Base-by-base conservation (phyloP, 2,329 filamentous ascomycete species). In the Exophiala phaeomuriformis region DNA sequence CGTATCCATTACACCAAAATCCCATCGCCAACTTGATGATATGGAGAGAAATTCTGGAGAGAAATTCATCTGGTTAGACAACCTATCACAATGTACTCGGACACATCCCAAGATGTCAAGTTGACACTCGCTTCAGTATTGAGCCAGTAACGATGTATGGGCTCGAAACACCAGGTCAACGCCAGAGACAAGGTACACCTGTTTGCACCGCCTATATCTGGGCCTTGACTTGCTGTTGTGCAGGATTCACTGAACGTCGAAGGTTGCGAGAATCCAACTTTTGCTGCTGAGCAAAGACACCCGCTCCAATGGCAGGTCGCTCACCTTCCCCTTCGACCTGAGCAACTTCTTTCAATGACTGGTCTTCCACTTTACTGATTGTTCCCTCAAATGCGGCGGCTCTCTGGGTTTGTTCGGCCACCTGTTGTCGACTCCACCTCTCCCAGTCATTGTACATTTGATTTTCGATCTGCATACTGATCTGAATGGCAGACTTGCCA, bases 381-480 rank as follows among this genome's bases (percentile, higher is more conserved):
- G 64, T 64, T 12, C 71, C 72, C 42, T 63, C 62, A 49, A 72
- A 68, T n/a, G 71, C 69, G 10, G 76, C 76, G 19, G 68, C 64
- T 55, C 70, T 69, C 56, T 78, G 74, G 55, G 76, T 73, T 58
- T 73, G 64, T 3, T 75, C 61, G 36, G 75, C 72, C 36, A 77
- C 72, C 66, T 82, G 73, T 59, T 73, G 67, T 55, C 69, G 67
- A 5, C 90, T 89, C 87, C 89, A 95, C 29, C 66, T 65, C 77
- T 90, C 91, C 93, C 93, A 98, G 58, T 76, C 74, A 71, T 96
- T 88, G 69, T 83, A 95, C 56, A 82, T 76, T 63, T 78, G 72
- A 71, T 94, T 83, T 72, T 98, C 93, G 49, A 95, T 77, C 58
- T 84, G 75, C 82, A 93, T 87, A 61, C 88, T 83, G 52, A 95